Evolutionary conservation across 2,329 filamentous ascomycete genomes (phyloP), one percentile per base, ranked within the genome.

Genomic region (Didymella sp.): DNA sequence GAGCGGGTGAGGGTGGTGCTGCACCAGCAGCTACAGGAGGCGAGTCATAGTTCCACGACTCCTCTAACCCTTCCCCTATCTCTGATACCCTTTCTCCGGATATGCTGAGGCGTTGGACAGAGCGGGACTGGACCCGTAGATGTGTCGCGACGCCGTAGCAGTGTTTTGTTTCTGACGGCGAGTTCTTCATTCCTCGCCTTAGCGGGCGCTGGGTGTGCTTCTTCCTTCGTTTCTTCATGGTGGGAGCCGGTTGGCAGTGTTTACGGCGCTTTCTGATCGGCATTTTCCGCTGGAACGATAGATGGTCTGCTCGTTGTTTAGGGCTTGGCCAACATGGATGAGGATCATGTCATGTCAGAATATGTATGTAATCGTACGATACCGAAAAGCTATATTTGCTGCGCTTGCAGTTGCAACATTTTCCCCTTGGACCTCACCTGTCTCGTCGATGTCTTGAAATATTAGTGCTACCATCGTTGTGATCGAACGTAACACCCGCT

Each of bases 21-120:
- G 46, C 72, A 35, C 67, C 73, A 45, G 68, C 71, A 63, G 68
- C 72, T 43, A 71, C 73, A 28, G 73, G 70, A 70, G 73, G 73
- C 70, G 73, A 76, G 67, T 74, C 73, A 68, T 76, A 73, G 62
- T 41, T 24, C 30, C 50, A 35, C 33, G 48, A 58, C 55, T 33
- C 51, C 19, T 54, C 52, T 12, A 15, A 35, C 58, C 47, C 60
- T 44, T 58, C 59, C 64, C 48, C 21, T 33, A 58, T 56, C 59
- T 68, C 69, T 71, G 69, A 73, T 73, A 73, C 70, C 70, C 68
- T 61, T 65, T 66, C 61, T 62, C 64, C 62, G 56, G 58, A 62
- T 62, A 51, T 59, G 57, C 61, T 68, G 52, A 67, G 59, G 56
- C 51, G 51, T 53, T 41, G 46, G 55, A 50, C 56, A 61, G 60